Conservation (phyloP, 306 rosid species). For the Astragalus glycyphyllos region DNA sequence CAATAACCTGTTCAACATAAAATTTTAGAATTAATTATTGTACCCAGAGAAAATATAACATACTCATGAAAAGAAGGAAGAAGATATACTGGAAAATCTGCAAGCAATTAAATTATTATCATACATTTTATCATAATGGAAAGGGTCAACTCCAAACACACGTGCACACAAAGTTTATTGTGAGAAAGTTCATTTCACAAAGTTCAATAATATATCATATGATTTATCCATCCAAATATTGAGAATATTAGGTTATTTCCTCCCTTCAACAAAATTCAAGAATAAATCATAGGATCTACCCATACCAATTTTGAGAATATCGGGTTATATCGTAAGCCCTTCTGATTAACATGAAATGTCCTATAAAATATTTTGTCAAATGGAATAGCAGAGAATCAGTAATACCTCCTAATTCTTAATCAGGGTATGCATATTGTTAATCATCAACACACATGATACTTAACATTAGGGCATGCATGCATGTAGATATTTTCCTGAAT, state of each 20-base stretch:
- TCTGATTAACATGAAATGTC: slow-evolving; percentile 1
- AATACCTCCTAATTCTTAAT: slow-evolving; percentile 33
- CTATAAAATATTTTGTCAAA: neutral
- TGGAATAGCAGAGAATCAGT: slow-evolving; percentile 24
- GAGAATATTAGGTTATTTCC: slow-evolving; percentile 5
- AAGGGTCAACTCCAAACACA: neutral
- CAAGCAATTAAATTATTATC: slow-evolving; percentile 12
- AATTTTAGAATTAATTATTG: slow-evolving; percentile 31
- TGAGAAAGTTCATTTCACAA: slow-evolving; percentile 1
- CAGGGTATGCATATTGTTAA: neutral
- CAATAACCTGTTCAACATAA: slow-evolving; percentile 68
- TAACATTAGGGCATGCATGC: too few relatives aligned
- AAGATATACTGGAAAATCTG: neutral
- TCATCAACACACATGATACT: slow-evolving; percentile 4
- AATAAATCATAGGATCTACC: neutral
- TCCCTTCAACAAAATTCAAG: slow-evolving; percentile 12
- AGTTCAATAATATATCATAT: slow-evolving; percentile 5
- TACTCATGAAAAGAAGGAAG: neutral
- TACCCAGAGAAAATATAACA: slow-evolving; percentile 5
- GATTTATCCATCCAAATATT: neutral
- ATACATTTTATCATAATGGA: slow-evolving; percentile 1
- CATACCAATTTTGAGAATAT: neutral
- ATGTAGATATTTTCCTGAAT: slow-evolving; percentile 4
- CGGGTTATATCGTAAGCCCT: neutral
- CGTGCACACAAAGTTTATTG: neutral